Base-by-base conservation (phyloP, 2,329 filamentous ascomycete species). In the Beauveria medogensis region DNA sequence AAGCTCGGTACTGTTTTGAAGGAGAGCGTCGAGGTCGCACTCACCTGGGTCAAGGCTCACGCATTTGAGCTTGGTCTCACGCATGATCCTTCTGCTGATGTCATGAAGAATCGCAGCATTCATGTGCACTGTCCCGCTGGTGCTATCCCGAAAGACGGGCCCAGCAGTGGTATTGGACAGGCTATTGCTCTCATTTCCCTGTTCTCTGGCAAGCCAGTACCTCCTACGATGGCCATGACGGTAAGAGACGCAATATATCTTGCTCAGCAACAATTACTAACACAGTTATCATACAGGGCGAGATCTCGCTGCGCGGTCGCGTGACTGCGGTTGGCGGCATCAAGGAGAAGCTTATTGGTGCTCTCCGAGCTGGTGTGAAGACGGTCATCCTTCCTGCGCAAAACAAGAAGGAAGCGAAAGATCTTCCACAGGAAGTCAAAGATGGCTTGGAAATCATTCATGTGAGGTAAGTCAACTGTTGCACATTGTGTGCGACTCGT, bases 261-360 rank as follows among this genome's bases (percentile, higher is more conserved):
- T 62, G 47, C 56, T 61, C 30, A 30, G 22, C 30, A 48, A 14
- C 52, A 66, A 56, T 61, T 62, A 57, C 69, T 72, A 59, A 73
- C 61, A 61, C 51, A 64, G 34, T 60, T 5, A 5, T 56, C 66
- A 66, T 60, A 74, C 71, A 84, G 81, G 84, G 85, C 64, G 85
- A 88, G 70, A 85, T 88, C 64, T 91, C 89, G 61, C 84, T 99
- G 28, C 85, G 94, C 47, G 94, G 94, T 24, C 86, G 92, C 65
- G 89, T 99, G 61, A 91, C 94, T 75, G 91, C 93, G 28, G 94
- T 99, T 41, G 94, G 94, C 58, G 94, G 94, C 20, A 97, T 99
- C 77, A 97, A 97, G 77, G 93, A 99, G 83, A 99, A 99, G 75
- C 81, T 97, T 58, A 97, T 99, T 70, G 94, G 94, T 24, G 94